These are phyloP conservation scores for Cynanchum wilfordii DNA, from an alignment of 257 asterid genomes.

Conservation along the genomic window DNA sequence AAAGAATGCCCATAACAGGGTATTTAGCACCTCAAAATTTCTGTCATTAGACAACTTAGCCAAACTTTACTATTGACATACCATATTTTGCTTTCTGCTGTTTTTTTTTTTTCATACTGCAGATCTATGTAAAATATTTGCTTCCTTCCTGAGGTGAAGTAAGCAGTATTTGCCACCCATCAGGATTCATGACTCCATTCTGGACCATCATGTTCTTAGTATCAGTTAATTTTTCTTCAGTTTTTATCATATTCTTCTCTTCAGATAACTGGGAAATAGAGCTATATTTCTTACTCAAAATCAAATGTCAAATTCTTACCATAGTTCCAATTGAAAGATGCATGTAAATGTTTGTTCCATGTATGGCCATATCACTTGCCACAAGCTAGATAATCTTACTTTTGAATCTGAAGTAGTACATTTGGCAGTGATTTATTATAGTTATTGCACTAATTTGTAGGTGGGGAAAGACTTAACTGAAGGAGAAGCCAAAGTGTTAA, in stretches of 20 bases:
- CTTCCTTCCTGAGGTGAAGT: not conserved
- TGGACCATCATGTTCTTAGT: not conserved
- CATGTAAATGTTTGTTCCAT: not conserved
- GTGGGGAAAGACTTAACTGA: slow-evolving; percentile 78
- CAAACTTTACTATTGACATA: not conserved
- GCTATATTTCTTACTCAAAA: not conserved
- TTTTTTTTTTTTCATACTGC: not conserved
- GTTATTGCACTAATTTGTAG: slow-evolving; percentile 24
- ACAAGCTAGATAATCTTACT: not conserved
- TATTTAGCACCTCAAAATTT: not conserved
- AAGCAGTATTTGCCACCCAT: not conserved
- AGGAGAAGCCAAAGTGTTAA: slow-evolving; percentile 78
- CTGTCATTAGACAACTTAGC: not conserved
- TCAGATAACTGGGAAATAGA: not conserved
- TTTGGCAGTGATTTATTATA: not conserved
- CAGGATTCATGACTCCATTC: not conserved
- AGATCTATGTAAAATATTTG: not conserved
- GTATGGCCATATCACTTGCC: not conserved
- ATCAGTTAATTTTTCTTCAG: not conserved
- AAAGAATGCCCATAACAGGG: not conserved
- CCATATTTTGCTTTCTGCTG: not conserved
- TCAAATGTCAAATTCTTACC: not conserved
- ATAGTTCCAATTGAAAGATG: slow-evolving; percentile 1
- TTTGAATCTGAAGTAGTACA: not conserved
- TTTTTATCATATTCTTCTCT: not conserved